A percentile compares a stretch with the other conserved stretches of the same genome.
These are phyloP conservation scores for Xylaria sp. DNA, from an alignment of 2,329 filamentous ascomycete genomes.

Conservation along the genomic window DNA sequence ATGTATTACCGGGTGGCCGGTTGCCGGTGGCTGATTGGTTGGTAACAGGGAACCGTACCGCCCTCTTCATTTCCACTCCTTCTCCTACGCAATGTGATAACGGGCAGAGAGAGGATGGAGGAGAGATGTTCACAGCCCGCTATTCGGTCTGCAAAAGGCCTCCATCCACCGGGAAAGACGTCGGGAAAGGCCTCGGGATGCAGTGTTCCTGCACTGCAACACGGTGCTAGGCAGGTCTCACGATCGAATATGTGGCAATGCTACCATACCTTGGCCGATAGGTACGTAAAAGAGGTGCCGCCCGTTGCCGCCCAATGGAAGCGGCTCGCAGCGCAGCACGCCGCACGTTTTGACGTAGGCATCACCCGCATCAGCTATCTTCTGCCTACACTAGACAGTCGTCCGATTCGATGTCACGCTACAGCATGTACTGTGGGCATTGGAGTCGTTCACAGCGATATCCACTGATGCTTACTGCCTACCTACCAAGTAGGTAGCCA, in stretches of 20 bases:
- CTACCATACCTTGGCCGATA: constrained; percentile 16
- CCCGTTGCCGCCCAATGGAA: neutral
- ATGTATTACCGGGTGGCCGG: neutral
- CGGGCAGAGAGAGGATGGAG: neutral
- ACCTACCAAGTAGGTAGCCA: neutral
- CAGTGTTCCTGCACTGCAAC: constrained; percentile 25
- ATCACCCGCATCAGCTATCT: constrained; percentile 17
- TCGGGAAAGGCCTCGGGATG: constrained; percentile 10
- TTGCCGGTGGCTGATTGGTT: no score
- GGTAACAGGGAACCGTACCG: neutral
- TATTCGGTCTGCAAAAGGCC: constrained; percentile 9
- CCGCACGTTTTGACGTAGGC: constrained; percentile 23
- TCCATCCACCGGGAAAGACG: constrained; percentile 6
- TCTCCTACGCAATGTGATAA: neutral
- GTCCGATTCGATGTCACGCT: constrained; percentile 27
- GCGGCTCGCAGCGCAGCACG: neutral
- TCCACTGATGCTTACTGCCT: neutral
- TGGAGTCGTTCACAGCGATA: constrained; percentile 15
- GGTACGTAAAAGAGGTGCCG: neutral
- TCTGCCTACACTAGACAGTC: constrained; percentile 10
- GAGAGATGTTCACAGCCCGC: neutral
- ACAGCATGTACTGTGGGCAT: neutral
- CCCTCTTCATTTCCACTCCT: constrained; percentile 3
- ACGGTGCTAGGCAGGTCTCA: constrained; percentile 19
- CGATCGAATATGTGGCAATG: constrained; percentile 12